Evolutionary conservation across 257 asterid species (phyloP).

Genomic region (Echium plantagineum): DNA sequence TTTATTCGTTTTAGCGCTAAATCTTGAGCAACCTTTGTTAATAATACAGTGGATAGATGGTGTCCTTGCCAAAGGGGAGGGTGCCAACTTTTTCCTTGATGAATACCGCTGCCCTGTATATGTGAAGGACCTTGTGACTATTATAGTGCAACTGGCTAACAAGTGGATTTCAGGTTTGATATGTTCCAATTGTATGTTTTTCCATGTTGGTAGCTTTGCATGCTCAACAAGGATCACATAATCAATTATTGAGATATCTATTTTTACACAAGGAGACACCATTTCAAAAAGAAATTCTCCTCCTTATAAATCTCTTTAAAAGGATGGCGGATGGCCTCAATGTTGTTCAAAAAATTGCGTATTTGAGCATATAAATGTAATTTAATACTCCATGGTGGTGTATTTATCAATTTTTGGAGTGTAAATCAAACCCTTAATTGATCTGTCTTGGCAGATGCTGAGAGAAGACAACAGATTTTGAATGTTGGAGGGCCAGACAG

Average conservation of each 20-base stretch:
- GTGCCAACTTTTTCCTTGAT: slow-evolving; percentile 55
- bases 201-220: not conserved
- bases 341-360: too few relatives aligned
- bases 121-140: slow-evolving; percentile 68
- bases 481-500: slow-evolving; percentile 87
- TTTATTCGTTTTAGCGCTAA: not conserved
- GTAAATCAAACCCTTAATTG: too few relatives aligned
- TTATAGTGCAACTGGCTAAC: slow-evolving; percentile 28
- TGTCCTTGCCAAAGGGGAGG: slow-evolving; percentile 66
- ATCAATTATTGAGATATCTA: too few relatives aligned
- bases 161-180: slow-evolving; percentile 79
- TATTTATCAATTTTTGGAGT: too few relatives aligned
- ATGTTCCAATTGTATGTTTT: not conserved
- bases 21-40: slow-evolving; percentile 2
- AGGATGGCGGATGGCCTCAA: too few relatives aligned
- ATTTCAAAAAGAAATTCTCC: too few relatives aligned
- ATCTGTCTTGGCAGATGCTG: slow-evolving; percentile 31
- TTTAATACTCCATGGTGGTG: too few relatives aligned
- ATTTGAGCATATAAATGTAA: too few relatives aligned
- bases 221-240: not conserved
- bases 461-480: slow-evolving; percentile 50
- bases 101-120: slow-evolving; percentile 93
- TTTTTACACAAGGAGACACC: too few relatives aligned
- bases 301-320: too few relatives aligned
- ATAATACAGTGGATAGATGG: slow-evolving; percentile 81